These are phyloP conservation scores for Yarrowia sp. DNA, from an alignment of 805 yeast species.

Conservation along the genomic window DNA sequence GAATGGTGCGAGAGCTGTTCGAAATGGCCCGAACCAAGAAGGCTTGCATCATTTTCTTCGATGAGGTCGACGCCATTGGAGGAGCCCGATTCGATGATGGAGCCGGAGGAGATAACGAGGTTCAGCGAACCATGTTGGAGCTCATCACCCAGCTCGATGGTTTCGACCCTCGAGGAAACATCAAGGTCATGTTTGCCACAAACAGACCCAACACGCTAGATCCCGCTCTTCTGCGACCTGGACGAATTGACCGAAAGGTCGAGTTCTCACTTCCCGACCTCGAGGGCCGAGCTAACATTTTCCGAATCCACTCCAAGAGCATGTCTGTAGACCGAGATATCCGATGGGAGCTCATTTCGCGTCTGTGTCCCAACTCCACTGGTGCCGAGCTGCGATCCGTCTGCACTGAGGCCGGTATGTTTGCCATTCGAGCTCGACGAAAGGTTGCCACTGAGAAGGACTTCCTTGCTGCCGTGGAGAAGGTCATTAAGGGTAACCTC, in stretches of 20 bases:
- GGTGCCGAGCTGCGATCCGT: constrained; percentile 99
- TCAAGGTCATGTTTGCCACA: constrained; percentile 99
- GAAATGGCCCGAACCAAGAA: constrained; percentile 99
- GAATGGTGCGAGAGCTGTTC: constrained; percentile 97
- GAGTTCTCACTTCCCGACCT: constrained; percentile 95
- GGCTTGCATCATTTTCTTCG: constrained; percentile 96
- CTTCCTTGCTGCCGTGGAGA: constrained; percentile 94
- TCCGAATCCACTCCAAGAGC: constrained; percentile 94
- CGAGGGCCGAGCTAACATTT: constrained; percentile 97
- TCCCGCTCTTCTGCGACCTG: constrained; percentile 97
- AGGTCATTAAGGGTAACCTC: constrained; percentile 97
- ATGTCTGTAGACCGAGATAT: constrained; percentile 98
- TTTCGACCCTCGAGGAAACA: constrained; percentile 97
- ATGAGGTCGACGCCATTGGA: constrained; percentile 98
- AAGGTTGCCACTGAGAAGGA: constrained; percentile 98
- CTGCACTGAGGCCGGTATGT: constrained; percentile 99
- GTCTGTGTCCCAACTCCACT: constrained; percentile 96
- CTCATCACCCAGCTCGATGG: constrained; percentile 97
- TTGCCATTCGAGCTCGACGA: constrained; percentile 96
- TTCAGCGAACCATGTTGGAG: constrained; percentile 98
- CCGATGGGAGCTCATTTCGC: constrained; percentile 96
- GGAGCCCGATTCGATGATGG: constrained; percentile 99
- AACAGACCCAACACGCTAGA: constrained; percentile 97
- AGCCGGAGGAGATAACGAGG: constrained; percentile 99
- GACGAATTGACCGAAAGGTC: constrained; percentile 97